A percentile compares a stretch with the other conserved stretches of the same genome.
Evolutionary conservation across 1,284 basidiomycete species (phyloP).

Genomic region (Porogramme epimiltina): DNA sequence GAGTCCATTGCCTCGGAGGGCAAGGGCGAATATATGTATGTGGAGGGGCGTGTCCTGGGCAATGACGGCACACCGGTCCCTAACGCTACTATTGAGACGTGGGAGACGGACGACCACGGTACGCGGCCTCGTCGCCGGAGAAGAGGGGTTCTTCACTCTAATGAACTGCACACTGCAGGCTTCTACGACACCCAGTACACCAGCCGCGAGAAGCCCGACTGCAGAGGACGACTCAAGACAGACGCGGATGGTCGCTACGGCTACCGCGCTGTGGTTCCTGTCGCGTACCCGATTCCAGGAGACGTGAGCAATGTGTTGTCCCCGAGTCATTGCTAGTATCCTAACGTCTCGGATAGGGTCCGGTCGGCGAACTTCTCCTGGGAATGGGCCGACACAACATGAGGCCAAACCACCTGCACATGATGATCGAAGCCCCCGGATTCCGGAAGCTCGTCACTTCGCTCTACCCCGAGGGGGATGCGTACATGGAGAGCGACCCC

Average conservation of each 20-base stretch:
- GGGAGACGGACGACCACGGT: slow-evolving; percentile 83
- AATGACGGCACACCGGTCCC: slow-evolving; percentile 70
- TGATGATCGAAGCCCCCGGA: slow-evolving; percentile 70
- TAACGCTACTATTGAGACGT: slow-evolving; percentile 75
- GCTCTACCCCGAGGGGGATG: slow-evolving; percentile 73
- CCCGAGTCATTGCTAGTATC: slow-evolving; percentile 5
- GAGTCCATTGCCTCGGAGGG: slow-evolving; percentile 68
- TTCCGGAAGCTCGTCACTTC: slow-evolving; percentile 76
- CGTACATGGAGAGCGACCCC: slow-evolving; percentile 65
- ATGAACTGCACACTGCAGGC: slow-evolving; percentile 29
- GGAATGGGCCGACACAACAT: slow-evolving; percentile 71
- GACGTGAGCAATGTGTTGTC: slow-evolving; percentile 47
- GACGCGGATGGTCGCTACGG: slow-evolving; percentile 68
- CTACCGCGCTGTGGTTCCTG: slow-evolving; percentile 79
- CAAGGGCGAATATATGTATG: slow-evolving; percentile 82
- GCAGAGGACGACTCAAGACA: slow-evolving; percentile 70
- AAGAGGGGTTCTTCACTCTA: not conserved
- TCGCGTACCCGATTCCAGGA: slow-evolving; percentile 79
- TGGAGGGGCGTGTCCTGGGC: slow-evolving; percentile 70
- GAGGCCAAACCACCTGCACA: slow-evolving; percentile 80
- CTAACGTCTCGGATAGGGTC: slow-evolving; percentile 47
- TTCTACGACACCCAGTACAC: slow-evolving; percentile 69
- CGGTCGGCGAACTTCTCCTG: slow-evolving; percentile 67
- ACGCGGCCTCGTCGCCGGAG: slow-evolving; percentile 16
- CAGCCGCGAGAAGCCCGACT: slow-evolving; percentile 66